Evolutionary conservation across 768 basidiomycete species (phyloP), one percentile per base, ranked within the genome.

Genomic region (Tricholoma flavovirens): DNA sequence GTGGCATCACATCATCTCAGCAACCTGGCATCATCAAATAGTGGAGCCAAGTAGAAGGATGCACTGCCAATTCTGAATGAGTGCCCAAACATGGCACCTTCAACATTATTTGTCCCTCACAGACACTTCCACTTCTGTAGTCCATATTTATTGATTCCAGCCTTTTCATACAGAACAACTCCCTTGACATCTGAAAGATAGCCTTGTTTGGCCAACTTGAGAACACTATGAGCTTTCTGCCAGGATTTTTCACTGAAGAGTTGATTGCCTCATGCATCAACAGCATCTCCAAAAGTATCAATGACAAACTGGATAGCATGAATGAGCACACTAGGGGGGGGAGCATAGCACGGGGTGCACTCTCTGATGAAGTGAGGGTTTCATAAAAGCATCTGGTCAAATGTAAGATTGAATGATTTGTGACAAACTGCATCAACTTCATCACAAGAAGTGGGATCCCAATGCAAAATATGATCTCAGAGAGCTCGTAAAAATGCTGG

Each of bases 61-160:
- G n/a, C n/a, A n/a, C n/a, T n/a, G n/a, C n/a, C n/a, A n/a, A n/a
- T n/a, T n/a, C n/a, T n/a, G n/a, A n/a, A n/a, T n/a, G n/a, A n/a
- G n/a, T n/a, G n/a, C n/a, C n/a, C n/a, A n/a, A n/a, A n/a, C n/a
- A n/a, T n/a, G n/a, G n/a, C n/a, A 33, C 65, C 65, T 55, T 66
- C 63, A 33, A 64, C 59, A 24, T 64, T 66, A 49, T 66, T 67
- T 5, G 62, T 64, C 0, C 65, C 63, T 2, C 63, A 55, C 1
- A 59, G 2, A 56, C 66, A 59, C 9, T 46, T 59, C 57, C 55
- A 67, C 32, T 51, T 64, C 19, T 62, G 57, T 1, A 66, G 56
- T 2, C 65, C 62, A 59, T 65, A 50, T 14, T 60, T 49, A 50
- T 64, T 63, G 9, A 63, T 15, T 0, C 60, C 60, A n/a, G 55